Evolutionary conservation across 148 eudicot species (phyloP).

Genomic region (Linanthus parryae): DNA sequence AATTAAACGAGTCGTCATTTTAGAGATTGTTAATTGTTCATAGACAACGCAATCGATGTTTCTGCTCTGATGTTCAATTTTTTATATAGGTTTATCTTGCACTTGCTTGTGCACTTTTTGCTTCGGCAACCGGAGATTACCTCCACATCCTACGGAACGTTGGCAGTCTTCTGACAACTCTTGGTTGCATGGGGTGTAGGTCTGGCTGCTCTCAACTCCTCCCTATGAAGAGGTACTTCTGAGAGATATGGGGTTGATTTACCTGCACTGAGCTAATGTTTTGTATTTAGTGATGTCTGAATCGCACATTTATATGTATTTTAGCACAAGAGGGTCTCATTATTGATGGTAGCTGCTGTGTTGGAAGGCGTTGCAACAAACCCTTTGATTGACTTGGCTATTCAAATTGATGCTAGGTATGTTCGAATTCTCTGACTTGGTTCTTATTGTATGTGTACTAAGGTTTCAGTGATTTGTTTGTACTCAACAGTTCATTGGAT

Average conservation of each 20-base stretch:
- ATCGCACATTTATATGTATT: too few relatives aligned
- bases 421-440: neutral
- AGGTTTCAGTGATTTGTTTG: too few relatives aligned
- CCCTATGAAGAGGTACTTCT: conserved; percentile 55
- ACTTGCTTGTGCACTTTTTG: conserved; percentile 78
- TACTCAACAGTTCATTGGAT: too few relatives aligned
- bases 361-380: conserved; percentile 80
- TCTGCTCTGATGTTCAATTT: too few relatives aligned
- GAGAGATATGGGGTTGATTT: neutral
- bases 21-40: too few relatives aligned
- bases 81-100: conserved; percentile 93
- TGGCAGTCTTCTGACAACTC: conserved; percentile 75
- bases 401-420: conserved; percentile 64
- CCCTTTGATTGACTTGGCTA: conserved; percentile 67
- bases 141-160: conserved; percentile 81
- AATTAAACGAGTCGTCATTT: too few relatives aligned
- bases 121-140: conserved; percentile 73
- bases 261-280: neutral
- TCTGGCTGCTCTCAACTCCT: conserved; percentile 53
- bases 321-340: conserved; percentile 58
- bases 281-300: too few relatives aligned
- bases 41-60: too few relatives aligned
- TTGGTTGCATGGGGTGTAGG: conserved; percentile 59
- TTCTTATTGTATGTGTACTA: too few relatives aligned
- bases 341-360: conserved; percentile 60